Base-by-base conservation (phyloP, 352 stramenopile genomes). In the Globisporangium yorkense region DNA sequence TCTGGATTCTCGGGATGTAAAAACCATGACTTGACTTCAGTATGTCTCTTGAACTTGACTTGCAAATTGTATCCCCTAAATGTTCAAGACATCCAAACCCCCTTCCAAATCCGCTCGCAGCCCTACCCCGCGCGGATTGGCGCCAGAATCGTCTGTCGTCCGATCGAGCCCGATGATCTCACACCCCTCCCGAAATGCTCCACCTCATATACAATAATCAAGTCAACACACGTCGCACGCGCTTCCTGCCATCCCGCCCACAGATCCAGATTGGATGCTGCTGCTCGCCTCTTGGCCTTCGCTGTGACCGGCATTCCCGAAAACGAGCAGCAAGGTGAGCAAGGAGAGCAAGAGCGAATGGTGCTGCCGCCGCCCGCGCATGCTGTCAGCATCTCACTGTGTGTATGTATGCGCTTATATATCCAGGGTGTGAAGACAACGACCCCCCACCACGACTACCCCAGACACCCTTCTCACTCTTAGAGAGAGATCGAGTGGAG, bases 381-480 rank as follows among this genome's bases (percentile, higher is more conserved):
- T 40, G 8, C 8, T 9, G 35, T n/a, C n/a, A 24, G 5, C 18
- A 9, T 10, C 2, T 4, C 5, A 18, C 16, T 20, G 5, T 8
- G 41, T 45, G 18, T 47, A 21, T 47, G 41, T 24, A 47, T 47
- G 41, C 7, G 18, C 41, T 12, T 7, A 47, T 24, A 18, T 47
- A 5, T 24, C 1, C 2, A 37, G 33, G 33, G 33, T 37, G 33
- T 37, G 33, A 37, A 37, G 47, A 53, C 15, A 56, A 21, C 13
- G 9, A 8, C 35, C 35, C 27, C 35, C n/a, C 12, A 7, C 12
- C 29, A 37, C 44, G 8, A 61, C 48, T 55, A 27, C 55, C 52
- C 52, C 41, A 61, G 33, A 57, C 48, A 61, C 33, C 39, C 1
- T 56, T 27, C 61, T 27, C 24, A 27, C 24, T 27, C 24, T 2